Conservation (phyloP, 441 rosid species). For the Viola pubescens region DNA sequence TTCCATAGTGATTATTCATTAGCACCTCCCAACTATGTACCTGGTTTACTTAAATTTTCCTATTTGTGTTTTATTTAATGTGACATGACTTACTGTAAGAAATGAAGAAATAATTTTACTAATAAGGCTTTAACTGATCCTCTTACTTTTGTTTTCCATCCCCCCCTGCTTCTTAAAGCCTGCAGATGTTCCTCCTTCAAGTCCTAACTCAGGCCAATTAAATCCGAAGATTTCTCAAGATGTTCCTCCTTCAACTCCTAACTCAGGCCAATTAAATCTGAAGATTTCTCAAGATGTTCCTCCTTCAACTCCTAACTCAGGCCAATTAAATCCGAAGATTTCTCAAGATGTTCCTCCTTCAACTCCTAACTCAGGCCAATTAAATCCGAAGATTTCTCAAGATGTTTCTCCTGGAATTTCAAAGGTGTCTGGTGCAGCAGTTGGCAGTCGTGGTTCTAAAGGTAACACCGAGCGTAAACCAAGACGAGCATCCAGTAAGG, state of each 20-base stretch:
- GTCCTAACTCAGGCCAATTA: constrained; percentile 36
- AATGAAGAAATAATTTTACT: too few relatives aligned
- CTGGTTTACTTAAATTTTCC: background rate
- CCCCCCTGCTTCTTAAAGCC: constrained; percentile 32
- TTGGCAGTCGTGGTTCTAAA: constrained; percentile 35
- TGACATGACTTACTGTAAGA: too few relatives aligned
- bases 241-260: constrained; percentile 49
- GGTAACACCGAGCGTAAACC: constrained; percentile 63
- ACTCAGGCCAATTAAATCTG: constrained; percentile 33
- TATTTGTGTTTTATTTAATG: too few relatives aligned
- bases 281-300: constrained; percentile 47
- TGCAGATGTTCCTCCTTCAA: constrained; percentile 51
- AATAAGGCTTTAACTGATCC: too few relatives aligned
- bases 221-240: constrained; percentile 40
- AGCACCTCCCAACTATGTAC: background rate
- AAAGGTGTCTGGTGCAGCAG: constrained; percentile 31
- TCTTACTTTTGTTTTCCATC: constrained; percentile 3
- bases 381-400: constrained; percentile 34
- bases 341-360: constrained; percentile 51
- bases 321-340: constrained; percentile 37
- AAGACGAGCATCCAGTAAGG: constrained; percentile 59
- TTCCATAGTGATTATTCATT: background rate
- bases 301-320: constrained; percentile 40
- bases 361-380: constrained; percentile 37
- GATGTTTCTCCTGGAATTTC: constrained; percentile 33